Conservation (phyloP, 2,329 filamentous ascomycete genomes). For the Epichloe sibirici region DNA sequence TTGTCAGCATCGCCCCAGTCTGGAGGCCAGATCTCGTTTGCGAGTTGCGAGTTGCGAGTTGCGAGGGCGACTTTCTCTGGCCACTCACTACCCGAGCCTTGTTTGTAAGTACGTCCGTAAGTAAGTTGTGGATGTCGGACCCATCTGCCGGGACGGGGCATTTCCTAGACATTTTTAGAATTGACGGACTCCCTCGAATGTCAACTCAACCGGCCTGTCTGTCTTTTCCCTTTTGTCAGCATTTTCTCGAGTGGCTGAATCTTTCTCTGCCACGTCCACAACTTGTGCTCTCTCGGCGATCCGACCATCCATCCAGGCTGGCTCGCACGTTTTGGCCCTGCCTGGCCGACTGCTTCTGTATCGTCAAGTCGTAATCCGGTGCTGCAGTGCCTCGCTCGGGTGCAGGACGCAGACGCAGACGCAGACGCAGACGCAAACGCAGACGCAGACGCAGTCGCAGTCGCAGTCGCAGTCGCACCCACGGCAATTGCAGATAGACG, state of each 20-base stretch:
- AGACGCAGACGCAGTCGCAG: not conserved
- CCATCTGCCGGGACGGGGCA: not conserved
- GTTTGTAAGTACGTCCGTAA: not conserved
- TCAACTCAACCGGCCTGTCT: not conserved
- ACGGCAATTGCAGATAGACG: not conserved
- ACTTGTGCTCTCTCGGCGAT: too few relatives aligned
- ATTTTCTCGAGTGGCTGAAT: not conserved
- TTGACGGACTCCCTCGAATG: not conserved
- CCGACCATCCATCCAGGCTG: too few relatives aligned
- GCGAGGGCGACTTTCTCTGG: not conserved
- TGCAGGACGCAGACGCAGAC: not conserved
- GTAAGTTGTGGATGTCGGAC: not conserved
- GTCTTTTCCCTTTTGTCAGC: not conserved
- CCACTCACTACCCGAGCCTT: too few relatives aligned
- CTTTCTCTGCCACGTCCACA: not conserved
- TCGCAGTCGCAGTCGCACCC: not conserved
- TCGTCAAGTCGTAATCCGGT: not conserved
- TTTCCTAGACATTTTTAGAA: not conserved
- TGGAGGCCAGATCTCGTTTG: not conserved
- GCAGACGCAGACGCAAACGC: not conserved
- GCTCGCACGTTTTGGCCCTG: not conserved
- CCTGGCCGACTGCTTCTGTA: not conserved
- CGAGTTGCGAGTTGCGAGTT: not conserved
- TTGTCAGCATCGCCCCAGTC: not conserved
- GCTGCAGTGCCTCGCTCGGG: not conserved